Conservation (phyloP, 2,329 filamentous ascomycete species). For the Botrytis fragariae region DNA sequence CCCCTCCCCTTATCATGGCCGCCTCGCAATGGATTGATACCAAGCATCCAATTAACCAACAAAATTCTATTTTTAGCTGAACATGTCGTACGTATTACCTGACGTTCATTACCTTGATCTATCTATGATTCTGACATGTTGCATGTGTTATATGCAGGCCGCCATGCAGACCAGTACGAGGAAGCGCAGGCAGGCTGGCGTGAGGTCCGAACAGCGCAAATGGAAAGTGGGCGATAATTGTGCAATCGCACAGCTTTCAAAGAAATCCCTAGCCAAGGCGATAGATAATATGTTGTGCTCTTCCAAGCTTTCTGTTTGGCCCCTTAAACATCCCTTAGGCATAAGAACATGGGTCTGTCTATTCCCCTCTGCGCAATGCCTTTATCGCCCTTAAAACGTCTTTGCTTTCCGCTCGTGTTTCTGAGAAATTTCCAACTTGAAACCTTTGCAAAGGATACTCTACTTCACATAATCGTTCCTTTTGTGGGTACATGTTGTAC, state of each 20-base stretch:
- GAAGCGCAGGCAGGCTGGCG: conserved; percentile 2
- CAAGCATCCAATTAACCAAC: neutral
- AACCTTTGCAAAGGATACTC: neutral
- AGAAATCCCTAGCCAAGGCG: neutral
- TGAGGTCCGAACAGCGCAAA: neutral
- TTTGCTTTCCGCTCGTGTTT: neutral
- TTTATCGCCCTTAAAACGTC: neutral
- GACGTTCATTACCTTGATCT: neutral
- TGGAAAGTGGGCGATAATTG: conserved; percentile 10
- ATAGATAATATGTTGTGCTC: conserved; percentile 4
- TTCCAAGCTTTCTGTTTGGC: neutral
- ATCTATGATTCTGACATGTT: conserved; percentile 6
- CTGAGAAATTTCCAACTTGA: neutral
- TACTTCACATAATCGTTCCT: conserved; percentile 12
- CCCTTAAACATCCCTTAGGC: neutral
- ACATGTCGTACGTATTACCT: neutral
- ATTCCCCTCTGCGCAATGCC: neutral
- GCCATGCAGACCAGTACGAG: neutral
- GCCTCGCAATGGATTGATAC: neutral
- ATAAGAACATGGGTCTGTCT: neutral
- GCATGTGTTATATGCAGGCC: neutral
- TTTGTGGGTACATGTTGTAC: conserved; percentile 10
- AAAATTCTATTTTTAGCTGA: neutral
- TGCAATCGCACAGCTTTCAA: neutral
- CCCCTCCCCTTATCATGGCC: neutral